Base-by-base conservation (phyloP, 129 eudicot species). In the Artemisia argyi region DNA sequence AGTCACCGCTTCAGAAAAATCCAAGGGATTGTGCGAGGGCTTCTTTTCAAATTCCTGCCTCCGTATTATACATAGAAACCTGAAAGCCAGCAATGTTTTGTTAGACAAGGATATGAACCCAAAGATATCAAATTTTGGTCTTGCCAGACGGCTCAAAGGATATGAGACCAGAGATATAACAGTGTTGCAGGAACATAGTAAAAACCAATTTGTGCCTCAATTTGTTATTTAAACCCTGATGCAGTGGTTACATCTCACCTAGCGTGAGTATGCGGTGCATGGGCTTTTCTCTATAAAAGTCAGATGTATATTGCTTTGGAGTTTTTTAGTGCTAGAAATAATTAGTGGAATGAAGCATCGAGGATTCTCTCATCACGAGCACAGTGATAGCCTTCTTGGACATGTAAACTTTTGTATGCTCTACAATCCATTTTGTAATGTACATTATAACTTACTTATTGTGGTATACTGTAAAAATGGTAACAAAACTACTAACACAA, bases 71-170 rank as follows among this genome's bases (percentile, higher is more conserved):
- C 79, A 75, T 57, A 54, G 79, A 57, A 74, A 76, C 68, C 68
- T 67, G 3, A 67, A 67, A 67, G 74, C 80, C 35, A 30, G 32
- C 35, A 30, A 30, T 30, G 35, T 30, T 30, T 30, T 30, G 35
- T 30, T 22, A 28, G 61, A 76, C 3, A 20, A 4, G 5, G 73
- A 66, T 28, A 56, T 75, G 79, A 75, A 66, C 55, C 82, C 85
- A 14, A 81, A 81, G 42, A 81, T 81, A 55, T 81, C 85, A 0
- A 79, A 76, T 35, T 81, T 81, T 67, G 82, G 82, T 8, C 53
- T 81, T 11, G 85, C 81, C 32, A 81, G 85, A 70, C 71, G 15
- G 71, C 75, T 81, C 9, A 55, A 39, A 64, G 81, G 59, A 49
- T 51, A 71, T 7, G 78, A 76, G 26, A 81, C 66, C 5, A 50